Evolutionary conservation across 2,329 filamentous ascomycete species (phyloP), one percentile per base, ranked within the genome.

Genomic region (Microdochium paspali): DNA sequence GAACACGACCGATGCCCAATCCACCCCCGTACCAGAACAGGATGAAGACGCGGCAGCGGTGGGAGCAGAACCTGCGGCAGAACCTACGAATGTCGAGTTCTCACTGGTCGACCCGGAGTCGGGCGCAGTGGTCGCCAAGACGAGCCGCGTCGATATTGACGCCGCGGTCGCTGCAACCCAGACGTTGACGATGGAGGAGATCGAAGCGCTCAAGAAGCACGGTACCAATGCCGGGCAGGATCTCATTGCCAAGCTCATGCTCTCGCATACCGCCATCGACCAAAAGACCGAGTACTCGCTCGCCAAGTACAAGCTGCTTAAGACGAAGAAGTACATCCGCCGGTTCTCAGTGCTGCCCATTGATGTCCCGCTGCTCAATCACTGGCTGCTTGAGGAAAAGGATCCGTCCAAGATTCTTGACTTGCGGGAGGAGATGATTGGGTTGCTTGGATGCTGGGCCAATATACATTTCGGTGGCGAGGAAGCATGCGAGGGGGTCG

Each of bases 271-370:
- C 18, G 87, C 85, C 1, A 76, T 98, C 40, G 90, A 95, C 55
- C 86, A 97, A 69, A 98, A 98, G 74, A 97, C 93, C 0, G 77
- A 82, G 1, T 98, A 94, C 60, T 94, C 90, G 2, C 72, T 96
- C 49, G 90, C 91, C 40, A 98, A 98, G 66, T 98, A 98, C 67
- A 95, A 93, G 59, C 72, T 97, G 18, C 76, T 95, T 43, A 98
- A 98, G 70, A 85, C 87, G 53, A 90, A 84, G 62, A 98, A 98
- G 67, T 97, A 95, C 63, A 77, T 97, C 53, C 84, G 86, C 58
- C 77, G 90, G 12, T 97, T 98, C 60, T 88, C 86, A 0, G 80
- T 93, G 1, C 65, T 95, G 46, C 91, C 91, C 0, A 69, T 97
- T 55, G 90, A 96, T 59, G 81, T 94, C 13, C 76, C 82, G 0